Base-by-base conservation (phyloP, 257 asterid genomes). In the Salvia miltiorrhiza region DNA sequence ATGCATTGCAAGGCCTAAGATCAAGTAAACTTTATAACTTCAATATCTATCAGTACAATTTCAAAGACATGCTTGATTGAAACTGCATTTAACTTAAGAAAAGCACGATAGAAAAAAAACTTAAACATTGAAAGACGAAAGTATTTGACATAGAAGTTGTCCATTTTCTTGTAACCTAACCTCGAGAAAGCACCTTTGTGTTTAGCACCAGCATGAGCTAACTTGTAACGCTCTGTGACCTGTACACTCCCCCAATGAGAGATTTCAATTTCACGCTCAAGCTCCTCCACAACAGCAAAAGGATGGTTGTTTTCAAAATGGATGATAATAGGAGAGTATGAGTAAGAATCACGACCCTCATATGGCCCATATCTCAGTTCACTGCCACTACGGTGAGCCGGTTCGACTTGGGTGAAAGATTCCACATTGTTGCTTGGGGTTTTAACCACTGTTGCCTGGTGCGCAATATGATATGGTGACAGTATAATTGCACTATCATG, bases 161-260 rank as follows among this genome's bases (percentile, higher is more conserved):
- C 26, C 49, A 47, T 60, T 41, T 47, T 28, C 48, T 52, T 65
- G 69, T 16, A 64, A 40, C 24, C 89, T 69, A 75, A 94, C 99
- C 99, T 91, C 69, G 99, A 94, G 78, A 94, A 94, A 67, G 86
- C 87, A 48, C 93, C 99, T 78, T 85, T 91, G 72, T 91, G 97
- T 71, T 83, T 86, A 26, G 99, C 99, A 76, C 99, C 99, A 43
- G 93, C 90, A 86, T 94, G 93, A 39, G 86, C 87, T 76, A 94
- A 79, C 80, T 77, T 85, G 85, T 87, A 94, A 58, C 72, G 90
- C 82, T 91, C 99, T 0, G 97, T 91, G 40, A 94, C 84, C 79
- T 91, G 97, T 63, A 94, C 77, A 77, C 86, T 91, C 62, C 99
- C 99, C 99, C 99, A 94, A 69, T 94, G 99, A 50, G 99, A 94